Evolutionary conservation across 164 flowering plant genomes (phyloP).

Genomic region (Stephania japonica): DNA sequence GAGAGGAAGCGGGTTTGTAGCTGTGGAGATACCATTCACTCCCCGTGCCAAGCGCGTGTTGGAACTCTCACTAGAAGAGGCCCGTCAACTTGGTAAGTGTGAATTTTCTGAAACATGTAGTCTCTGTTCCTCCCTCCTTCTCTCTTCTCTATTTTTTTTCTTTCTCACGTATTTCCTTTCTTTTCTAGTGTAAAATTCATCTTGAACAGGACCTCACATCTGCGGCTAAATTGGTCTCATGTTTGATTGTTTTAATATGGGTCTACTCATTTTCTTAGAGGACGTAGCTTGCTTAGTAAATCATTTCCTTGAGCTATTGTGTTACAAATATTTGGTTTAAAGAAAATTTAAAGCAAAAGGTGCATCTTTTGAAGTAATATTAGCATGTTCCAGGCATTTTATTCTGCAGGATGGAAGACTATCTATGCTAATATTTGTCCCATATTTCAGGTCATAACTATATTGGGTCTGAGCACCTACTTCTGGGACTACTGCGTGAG

Average conservation of each 20-base stretch:
- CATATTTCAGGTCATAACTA: slow-evolving; percentile 77
- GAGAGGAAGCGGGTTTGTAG: slow-evolving; percentile 90
- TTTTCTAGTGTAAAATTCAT: not conserved
- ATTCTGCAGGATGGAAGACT: not conserved
- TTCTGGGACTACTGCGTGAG: slow-evolving; percentile 89
- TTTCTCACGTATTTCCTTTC: not conserved
- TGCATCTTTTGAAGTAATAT: no score
- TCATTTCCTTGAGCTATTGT: not conserved
- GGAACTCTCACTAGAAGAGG: slow-evolving; percentile 90
- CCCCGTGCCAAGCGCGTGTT: slow-evolving; percentile 94
- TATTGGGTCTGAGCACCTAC: slow-evolving; percentile 94
- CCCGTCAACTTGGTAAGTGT: slow-evolving; percentile 81
- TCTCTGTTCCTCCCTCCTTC: not conserved
- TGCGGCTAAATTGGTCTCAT: no score
- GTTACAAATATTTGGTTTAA: not conserved
- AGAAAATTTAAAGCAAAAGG: not conserved
- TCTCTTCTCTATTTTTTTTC: not conserved
- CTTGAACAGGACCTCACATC: no score
- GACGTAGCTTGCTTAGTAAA: not conserved
- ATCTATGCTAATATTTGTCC: slow-evolving; percentile 10
- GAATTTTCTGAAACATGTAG: not conserved
- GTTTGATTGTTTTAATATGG: not conserved
- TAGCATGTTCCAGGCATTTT: not conserved
- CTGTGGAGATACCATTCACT: slow-evolving; percentile 91
- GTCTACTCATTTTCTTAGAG: not conserved